Evolutionary conservation across 1,284 basidiomycete species (phyloP).

Genomic region (Boletus albobrunnescens): DNA sequence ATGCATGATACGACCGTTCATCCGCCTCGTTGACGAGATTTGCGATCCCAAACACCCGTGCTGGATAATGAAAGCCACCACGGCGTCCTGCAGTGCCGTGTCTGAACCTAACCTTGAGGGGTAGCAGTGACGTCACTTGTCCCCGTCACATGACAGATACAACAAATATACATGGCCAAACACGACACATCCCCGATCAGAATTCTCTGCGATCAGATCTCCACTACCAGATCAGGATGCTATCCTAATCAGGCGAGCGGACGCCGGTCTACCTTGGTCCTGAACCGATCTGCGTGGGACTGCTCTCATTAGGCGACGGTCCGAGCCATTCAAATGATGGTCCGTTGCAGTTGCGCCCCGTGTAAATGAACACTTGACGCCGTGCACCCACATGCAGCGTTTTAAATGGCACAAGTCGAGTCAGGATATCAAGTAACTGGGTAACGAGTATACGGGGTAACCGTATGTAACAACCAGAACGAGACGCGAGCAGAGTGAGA

Average conservation of each 20-base stretch:
- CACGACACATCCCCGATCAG: slow-evolving; percentile 30
- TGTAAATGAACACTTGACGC: slow-evolving; percentile 27
- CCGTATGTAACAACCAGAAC: slow-evolving; percentile 33
- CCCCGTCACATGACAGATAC: slow-evolving; percentile 22
- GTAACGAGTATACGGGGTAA: slow-evolving; percentile 38
- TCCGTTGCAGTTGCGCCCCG: slow-evolving; percentile 23
- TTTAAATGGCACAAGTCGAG: slow-evolving; percentile 17
- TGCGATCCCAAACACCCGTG: neutral
- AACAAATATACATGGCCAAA: slow-evolving; percentile 22
- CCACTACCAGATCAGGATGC: slow-evolving; percentile 21
- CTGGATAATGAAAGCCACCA: slow-evolving; percentile 21
- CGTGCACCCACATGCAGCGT: slow-evolving; percentile 13
- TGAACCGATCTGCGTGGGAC: slow-evolving; percentile 14
- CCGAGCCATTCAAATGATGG: slow-evolving; percentile 9
- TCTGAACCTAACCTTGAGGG: slow-evolving; percentile 25
- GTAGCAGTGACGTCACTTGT: slow-evolving; percentile 22
- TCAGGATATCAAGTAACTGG: slow-evolving; percentile 34
- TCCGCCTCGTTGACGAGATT: slow-evolving; percentile 7
- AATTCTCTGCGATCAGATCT: slow-evolving; percentile 35
- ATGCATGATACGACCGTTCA: neutral
- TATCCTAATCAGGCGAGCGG: slow-evolving; percentile 18
- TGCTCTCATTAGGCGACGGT: slow-evolving; percentile 7
- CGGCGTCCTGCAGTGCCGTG: neutral
- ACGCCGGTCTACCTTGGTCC: slow-evolving; percentile 10
- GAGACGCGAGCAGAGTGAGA: slow-evolving; percentile 14